Evolutionary conservation across 2,329 filamentous ascomycete genomes (phyloP).

Genomic region (Sporothrix curviconia): DNA sequence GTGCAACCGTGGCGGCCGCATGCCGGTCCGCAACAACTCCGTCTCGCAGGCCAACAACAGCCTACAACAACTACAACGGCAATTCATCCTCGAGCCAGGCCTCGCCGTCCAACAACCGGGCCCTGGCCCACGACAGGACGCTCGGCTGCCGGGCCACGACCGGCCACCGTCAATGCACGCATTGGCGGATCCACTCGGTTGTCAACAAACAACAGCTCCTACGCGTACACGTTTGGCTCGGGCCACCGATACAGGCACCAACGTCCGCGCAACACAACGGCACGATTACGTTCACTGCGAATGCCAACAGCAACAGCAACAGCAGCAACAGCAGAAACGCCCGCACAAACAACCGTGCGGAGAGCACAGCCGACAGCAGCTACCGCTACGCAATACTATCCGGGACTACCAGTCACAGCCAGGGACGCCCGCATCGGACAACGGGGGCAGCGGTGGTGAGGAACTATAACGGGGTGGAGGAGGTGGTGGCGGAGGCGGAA

Average conservation of each 20-base stretch:
- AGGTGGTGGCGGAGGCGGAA: not conserved
- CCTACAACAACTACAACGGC: not conserved
- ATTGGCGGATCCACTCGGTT: not conserved
- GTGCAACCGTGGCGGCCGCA: slow-evolving; percentile 9
- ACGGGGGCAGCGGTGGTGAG: too few relatives aligned
- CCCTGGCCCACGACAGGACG: not conserved
- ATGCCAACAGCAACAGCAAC: not conserved
- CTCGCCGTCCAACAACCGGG: not conserved
- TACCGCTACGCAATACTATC: slow-evolving; percentile 16
- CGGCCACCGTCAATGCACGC: slow-evolving; percentile 3
- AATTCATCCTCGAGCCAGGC: not conserved
- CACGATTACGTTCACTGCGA: not conserved
- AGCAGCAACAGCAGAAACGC: slow-evolving; percentile 3
- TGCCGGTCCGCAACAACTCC: slow-evolving; percentile 12
- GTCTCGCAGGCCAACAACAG: not conserved
- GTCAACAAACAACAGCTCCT: slow-evolving; percentile 8
- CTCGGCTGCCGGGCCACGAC: not conserved
- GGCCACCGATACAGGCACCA: not conserved
- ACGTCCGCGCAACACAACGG: not conserved
- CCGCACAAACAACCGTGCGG: not conserved
- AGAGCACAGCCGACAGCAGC: slow-evolving; percentile 12
- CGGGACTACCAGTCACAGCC: slow-evolving; percentile 13
- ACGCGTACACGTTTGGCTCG: slow-evolving; percentile 7
- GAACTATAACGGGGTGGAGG: not conserved
- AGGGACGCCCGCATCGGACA: slow-evolving; percentile 6